Evolutionary conservation across 352 stramenopile genomes (phyloP), one percentile per base, ranked within the genome.

Genomic region (Phytophthora crassamura): DNA sequence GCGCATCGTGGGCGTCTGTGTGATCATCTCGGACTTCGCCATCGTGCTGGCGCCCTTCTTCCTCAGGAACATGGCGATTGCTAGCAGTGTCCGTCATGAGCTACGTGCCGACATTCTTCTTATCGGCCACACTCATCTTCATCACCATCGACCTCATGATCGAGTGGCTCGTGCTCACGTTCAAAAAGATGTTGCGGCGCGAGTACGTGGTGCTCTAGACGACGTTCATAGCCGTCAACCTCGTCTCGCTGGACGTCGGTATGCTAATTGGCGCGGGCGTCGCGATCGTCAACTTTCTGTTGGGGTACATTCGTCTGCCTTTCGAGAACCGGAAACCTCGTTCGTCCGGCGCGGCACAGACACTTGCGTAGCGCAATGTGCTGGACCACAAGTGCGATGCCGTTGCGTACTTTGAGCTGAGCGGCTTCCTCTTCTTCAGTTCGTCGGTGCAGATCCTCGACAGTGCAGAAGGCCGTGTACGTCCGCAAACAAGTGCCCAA

Each of bases 121-220:
- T 99, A 69, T 97, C 96, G 7, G 94, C 92, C 9, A 88, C 98
- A 38, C 78, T 99, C 14, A 91, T 98, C 16, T 98, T 99, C 72
- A 98, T 99, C 67, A 96, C 93, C 35, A 84, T 98, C 15, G 97
- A 99, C 74, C 75, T 99, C 4, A 92, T 99, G 88, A 79, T 94
- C 60, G 97, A 99, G 71, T 99, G 97, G 97, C 86, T 99, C 56
- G 66, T 92, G 38, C 75, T 88, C 46, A 83, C 89, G 22, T 88
- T 79, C 62, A 75, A 85, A 63, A 91, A 91, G 61, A 72, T 94
- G 38, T 78, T 90, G 4, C 52, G 74, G 51, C 80, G 85, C 16
- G 96, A 99, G 77, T 99, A 99, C 70, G 57, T 89, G 4, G 86
- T 98, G 67, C 78, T 95, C 11, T 78, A 98, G 60, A 62, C 82